phyloP scores from a whole-genome alignment of 768 basidiomycete genomes.

The Boletus speciosus region DNA sequence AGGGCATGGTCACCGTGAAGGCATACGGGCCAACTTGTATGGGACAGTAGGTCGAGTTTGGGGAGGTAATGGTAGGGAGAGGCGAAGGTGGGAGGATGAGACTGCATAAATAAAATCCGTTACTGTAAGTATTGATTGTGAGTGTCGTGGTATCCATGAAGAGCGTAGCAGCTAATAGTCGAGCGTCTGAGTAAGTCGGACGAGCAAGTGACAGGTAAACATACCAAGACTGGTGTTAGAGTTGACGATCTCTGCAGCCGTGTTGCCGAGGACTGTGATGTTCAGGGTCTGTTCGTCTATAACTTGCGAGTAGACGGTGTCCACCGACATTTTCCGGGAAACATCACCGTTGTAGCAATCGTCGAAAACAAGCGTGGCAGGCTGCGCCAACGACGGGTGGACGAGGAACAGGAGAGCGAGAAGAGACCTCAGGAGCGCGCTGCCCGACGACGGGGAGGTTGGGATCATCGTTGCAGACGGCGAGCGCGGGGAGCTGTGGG shows the following conservation, averaged over 20 bases:
- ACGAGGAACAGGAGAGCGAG: slow-evolving; percentile 15
- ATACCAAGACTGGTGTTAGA: slow-evolving; percentile 64
- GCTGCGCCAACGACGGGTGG: slow-evolving; percentile 43
- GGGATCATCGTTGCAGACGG: slow-evolving; percentile 26
- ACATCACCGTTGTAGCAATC: slow-evolving; percentile 64
- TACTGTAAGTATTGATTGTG: slow-evolving; percentile 69
- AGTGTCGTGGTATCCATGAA: slow-evolving; percentile 81
- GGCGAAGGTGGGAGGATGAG: slow-evolving; percentile 78
- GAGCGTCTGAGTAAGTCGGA: slow-evolving; percentile 7
- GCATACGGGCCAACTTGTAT: slow-evolving; percentile 76
- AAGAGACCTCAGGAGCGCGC: background rate
- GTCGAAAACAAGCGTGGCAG: slow-evolving; percentile 57
- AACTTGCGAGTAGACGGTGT: slow-evolving; percentile 72
- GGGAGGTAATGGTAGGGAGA: slow-evolving; percentile 42
- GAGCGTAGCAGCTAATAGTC: slow-evolving; percentile 60
- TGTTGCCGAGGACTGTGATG: slow-evolving; percentile 67
- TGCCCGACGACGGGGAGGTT: slow-evolving; percentile 5
- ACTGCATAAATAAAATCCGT: slow-evolving; percentile 72
- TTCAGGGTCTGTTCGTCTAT: slow-evolving; percentile 52
- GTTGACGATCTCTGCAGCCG: slow-evolving; percentile 56
- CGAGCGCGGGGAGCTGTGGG: slow-evolving; percentile 7
- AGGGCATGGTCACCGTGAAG: slow-evolving; percentile 70
- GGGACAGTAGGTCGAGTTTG: slow-evolving; percentile 63
- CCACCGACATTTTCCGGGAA: slow-evolving; percentile 59
- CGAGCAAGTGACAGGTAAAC: slow-evolving; percentile 18